Conservation (phyloP, 805 yeast species). For the Wickerhamomyces kurtzmanii region DNA sequence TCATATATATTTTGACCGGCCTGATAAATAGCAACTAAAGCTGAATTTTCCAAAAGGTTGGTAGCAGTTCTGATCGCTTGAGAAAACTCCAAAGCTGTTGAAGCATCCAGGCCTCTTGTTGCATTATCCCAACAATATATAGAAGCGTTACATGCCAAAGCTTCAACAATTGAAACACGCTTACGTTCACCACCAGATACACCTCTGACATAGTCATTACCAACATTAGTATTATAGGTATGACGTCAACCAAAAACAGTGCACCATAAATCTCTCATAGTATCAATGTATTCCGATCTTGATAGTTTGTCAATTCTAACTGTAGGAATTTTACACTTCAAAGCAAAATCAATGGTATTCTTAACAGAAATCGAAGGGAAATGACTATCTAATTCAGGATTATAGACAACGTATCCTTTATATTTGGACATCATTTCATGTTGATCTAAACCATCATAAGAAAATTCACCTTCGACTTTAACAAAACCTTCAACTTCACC, state of each 20-base stretch:
- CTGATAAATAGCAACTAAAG: constrained; percentile 58
- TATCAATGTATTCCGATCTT: constrained; percentile 26
- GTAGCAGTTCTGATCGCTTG: constrained; percentile 53
- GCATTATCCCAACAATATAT: constrained; percentile 62
- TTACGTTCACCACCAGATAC: constrained; percentile 69
- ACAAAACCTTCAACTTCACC: constrained; percentile 36
- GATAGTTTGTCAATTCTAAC: constrained; percentile 31
- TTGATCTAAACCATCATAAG: constrained; percentile 40
- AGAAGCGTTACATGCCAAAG: constrained; percentile 40
- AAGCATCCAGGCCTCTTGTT: constrained; percentile 65
- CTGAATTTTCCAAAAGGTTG: constrained; percentile 43
- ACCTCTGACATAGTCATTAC: constrained; percentile 60
- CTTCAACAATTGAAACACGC: constrained; percentile 64
- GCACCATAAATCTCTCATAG: constrained; percentile 27
- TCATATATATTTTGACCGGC: constrained; percentile 58
- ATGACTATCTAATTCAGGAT: constrained; percentile 41
- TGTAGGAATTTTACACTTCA: constrained; percentile 37
- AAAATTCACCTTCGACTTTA: constrained; percentile 27
- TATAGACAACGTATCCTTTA: constrained; percentile 40
- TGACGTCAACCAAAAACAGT: constrained; percentile 47
- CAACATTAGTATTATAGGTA: constrained; percentile 53
- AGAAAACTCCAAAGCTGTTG: constrained; percentile 59
- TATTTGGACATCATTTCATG: constrained; percentile 34
- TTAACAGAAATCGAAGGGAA: constrained; percentile 42
- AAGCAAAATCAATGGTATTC: constrained; percentile 39